Percentiles rank a stretch among this genome's conserved stretches.
phyloP scores from a whole-genome alignment of 257 asterid genomes.

The Eustoma russellianum region DNA sequence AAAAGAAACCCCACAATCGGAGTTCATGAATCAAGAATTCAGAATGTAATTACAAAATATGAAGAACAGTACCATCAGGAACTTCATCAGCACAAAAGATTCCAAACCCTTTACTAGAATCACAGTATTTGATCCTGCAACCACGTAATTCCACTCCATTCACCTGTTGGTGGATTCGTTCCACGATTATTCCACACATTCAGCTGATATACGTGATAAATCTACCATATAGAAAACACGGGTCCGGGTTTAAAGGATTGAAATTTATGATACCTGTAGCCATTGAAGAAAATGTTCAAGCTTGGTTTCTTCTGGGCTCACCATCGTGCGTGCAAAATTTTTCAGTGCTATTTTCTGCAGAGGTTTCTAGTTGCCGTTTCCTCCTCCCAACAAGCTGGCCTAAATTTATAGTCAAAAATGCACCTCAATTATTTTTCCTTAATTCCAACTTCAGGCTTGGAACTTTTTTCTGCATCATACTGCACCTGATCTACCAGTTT shows the following conservation, averaged over 20 bases:
- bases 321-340: conserved; percentile 40
- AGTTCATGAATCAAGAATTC: too few species aligned
- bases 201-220: too few species aligned
- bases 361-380: too few species aligned
- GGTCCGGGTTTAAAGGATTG: not conserved
- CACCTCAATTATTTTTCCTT: too few species aligned
- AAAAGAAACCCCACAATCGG: too few species aligned
- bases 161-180: conserved; percentile 29
- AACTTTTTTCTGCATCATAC: too few species aligned
- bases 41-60: too few species aligned
- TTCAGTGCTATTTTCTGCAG: not conserved
- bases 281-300: conserved; percentile 70
- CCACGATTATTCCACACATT: not conserved
- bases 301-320: conserved; percentile 50
- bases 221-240: not conserved
- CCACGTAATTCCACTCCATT: conserved; percentile 72
- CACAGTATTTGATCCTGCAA: conserved; percentile 65
- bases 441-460: too few species aligned
- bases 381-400: too few species aligned
- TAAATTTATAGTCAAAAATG: too few species aligned
- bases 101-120: conserved; percentile 70
- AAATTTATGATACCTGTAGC: conserved; percentile 41
- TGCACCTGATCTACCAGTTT: too few species aligned
- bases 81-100: conserved; percentile 46
- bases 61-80: conserved; percentile 42